Evolutionary conservation across 768 basidiomycete genomes (phyloP).

Genomic region (Suillus occidentalis): DNA sequence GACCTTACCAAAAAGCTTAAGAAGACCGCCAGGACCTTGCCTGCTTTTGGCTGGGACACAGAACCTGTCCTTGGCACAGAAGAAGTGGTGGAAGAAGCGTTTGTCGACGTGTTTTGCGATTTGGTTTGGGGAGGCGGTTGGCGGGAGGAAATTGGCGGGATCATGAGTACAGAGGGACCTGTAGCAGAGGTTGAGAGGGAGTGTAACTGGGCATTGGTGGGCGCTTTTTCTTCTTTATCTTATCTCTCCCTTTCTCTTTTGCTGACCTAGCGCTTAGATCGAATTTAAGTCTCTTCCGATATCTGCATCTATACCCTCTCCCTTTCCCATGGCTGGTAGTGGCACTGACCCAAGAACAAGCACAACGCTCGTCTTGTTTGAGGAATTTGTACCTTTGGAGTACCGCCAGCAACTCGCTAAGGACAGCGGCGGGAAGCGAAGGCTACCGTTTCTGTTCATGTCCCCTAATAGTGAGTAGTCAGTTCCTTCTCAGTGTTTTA

Average conservation of each 20-base stretch:
- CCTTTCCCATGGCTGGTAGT: constrained; percentile 5
- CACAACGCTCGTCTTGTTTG: constrained; percentile 76
- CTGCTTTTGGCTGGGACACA: constrained; percentile 92
- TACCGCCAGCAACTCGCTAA: constrained; percentile 74
- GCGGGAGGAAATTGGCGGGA: constrained; percentile 89
- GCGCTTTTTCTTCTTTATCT: constrained; percentile 23
- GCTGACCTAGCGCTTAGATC: constrained; percentile 47
- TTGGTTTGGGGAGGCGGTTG: constrained; percentile 82
- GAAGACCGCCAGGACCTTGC: constrained; percentile 71
- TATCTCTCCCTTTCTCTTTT: not conserved
- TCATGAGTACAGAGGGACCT: constrained; percentile 57
- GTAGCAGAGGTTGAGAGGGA: constrained; percentile 61
- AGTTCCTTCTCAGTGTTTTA: constrained; percentile 30
- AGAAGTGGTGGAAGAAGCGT: constrained; percentile 87
- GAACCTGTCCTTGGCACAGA: constrained; percentile 76
- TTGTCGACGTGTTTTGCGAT: constrained; percentile 85
- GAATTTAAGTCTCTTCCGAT: constrained; percentile 82
- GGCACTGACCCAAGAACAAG: constrained; percentile 68
- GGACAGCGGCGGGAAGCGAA: constrained; percentile 52
- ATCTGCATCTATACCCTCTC: constrained; percentile 19
- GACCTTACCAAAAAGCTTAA: constrained; percentile 78
- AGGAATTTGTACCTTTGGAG: constrained; percentile 91
- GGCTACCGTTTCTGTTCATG: constrained; percentile 70
- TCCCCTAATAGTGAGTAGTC: constrained; percentile 29
- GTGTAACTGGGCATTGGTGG: constrained; percentile 90